Conservation (phyloP, 2,329 filamentous ascomycete genomes). For the Cytospora mali region DNA sequence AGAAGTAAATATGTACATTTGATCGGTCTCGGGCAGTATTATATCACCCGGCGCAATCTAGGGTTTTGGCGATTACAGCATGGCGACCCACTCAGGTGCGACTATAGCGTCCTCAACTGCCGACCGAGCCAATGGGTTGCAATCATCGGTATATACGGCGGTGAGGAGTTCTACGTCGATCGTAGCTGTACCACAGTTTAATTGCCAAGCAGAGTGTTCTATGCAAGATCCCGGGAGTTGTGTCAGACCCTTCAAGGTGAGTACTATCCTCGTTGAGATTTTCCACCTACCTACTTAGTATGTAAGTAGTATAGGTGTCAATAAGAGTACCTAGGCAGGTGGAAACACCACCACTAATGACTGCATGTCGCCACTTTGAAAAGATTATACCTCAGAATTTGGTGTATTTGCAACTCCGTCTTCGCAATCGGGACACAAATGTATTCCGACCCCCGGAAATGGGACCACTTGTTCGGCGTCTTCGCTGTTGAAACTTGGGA, state of each 20-base stretch:
- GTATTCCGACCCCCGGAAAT: not conserved
- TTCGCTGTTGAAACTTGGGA: too few species aligned
- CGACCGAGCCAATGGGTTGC: not conserved
- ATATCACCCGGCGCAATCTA: not conserved
- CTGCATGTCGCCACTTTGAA: too few species aligned
- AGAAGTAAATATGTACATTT: not conserved
- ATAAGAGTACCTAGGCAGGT: too few species aligned
- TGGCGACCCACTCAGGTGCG: not conserved
- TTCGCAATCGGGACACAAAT: not conserved
- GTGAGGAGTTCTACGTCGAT: not conserved
- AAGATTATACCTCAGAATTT: not conserved
- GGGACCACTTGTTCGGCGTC: conserved; percentile 6
- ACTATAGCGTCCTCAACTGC: not conserved
- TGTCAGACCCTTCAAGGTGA: too few species aligned
- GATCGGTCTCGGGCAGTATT: not conserved
- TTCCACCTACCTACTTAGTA: not conserved
- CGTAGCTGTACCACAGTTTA: not conserved
- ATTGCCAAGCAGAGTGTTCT: not conserved
- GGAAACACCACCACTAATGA: too few species aligned
- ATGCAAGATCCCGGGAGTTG: too few species aligned
- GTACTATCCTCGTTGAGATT: not conserved
- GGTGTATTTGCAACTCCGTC: not conserved
- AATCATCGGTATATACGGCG: not conserved
- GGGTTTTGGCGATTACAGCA: not conserved
- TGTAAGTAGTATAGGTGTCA: too few species aligned